phyloP scores from a whole-genome alignment of 2,329 filamentous ascomycete genomes.

The Thermothelomyces thermophilus region DNA sequence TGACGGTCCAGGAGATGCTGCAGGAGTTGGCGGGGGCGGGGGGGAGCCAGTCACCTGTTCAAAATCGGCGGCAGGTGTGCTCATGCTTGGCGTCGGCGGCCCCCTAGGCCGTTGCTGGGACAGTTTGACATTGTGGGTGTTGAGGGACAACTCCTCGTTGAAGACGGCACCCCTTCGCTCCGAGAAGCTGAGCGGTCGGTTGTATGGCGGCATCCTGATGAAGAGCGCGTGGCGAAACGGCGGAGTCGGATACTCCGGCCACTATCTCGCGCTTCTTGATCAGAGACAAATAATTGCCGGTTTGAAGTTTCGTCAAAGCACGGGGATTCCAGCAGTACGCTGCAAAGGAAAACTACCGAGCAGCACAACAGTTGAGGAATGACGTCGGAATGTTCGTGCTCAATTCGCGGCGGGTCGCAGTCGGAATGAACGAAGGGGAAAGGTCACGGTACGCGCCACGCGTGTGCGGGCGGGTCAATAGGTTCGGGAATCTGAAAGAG shows the following conservation, averaged over 20 bases:
- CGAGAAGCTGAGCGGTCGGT: slow-evolving; percentile 52
- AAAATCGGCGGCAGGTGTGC: slow-evolving; percentile 56
- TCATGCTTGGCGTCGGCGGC: slow-evolving; percentile 61
- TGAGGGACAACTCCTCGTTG: slow-evolving; percentile 51
- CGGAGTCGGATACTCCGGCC: background rate
- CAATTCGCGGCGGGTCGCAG: background rate
- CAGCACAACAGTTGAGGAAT: background rate
- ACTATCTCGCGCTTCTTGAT: background rate
- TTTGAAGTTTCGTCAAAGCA: background rate
- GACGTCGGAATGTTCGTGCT: background rate
- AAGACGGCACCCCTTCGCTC: slow-evolving; percentile 54
- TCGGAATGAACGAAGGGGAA: background rate
- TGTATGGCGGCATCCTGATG: slow-evolving; percentile 37
- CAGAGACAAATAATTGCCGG: background rate
- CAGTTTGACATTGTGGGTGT: slow-evolving; percentile 47
- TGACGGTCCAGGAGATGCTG: slow-evolving; percentile 57
- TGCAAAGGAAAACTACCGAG: background rate
- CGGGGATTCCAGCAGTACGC: background rate
- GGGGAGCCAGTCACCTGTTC: slow-evolving; percentile 57
- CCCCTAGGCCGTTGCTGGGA: slow-evolving; percentile 47
- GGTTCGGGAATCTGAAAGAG: background rate
- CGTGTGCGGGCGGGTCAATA: background rate
- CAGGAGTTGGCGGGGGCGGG: slow-evolving; percentile 58
- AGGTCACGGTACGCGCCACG: background rate
- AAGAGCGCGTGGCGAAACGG: slow-evolving; percentile 34